These are phyloP conservation scores for Phytophthora idaei DNA, from an alignment of 352 stramenopile species.

Conservation along the genomic window DNA sequence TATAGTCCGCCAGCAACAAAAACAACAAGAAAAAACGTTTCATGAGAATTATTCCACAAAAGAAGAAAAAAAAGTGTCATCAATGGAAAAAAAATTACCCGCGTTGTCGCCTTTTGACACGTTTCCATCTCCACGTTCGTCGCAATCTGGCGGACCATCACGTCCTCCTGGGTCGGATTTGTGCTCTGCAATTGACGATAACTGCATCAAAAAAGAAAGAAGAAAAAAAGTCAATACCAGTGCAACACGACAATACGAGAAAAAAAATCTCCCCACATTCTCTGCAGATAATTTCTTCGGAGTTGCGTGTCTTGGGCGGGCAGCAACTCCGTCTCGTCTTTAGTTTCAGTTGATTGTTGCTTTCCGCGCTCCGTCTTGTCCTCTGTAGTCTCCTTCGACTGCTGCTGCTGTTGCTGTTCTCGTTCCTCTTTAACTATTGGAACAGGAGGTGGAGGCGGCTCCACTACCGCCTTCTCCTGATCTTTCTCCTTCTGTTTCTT, in stretches of 20 bases:
- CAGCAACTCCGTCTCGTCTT: constrained; percentile 13
- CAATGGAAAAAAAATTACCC: constrained; percentile 34
- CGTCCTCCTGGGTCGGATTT: constrained; percentile 60
- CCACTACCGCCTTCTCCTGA: neutral
- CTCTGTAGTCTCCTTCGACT: neutral
- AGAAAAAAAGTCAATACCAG: neutral
- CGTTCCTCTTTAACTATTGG: constrained; percentile 5
- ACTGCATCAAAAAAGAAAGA: constrained; percentile 30
- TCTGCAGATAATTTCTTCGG: constrained; percentile 35
- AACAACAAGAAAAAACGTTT: constrained; percentile 4
- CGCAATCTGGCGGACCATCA: constrained; percentile 55
- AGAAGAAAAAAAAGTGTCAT: constrained; percentile 11
- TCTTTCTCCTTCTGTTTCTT: constrained; percentile 17
- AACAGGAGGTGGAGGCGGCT: neutral
- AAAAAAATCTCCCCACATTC: constrained; percentile 29
- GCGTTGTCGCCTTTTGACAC: constrained; percentile 46
- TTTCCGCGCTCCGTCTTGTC: constrained; percentile 6
- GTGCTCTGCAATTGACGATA: constrained; percentile 71
- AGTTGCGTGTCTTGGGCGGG: constrained; percentile 32
- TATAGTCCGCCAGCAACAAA: constrained; percentile 26
- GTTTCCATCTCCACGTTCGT: constrained; percentile 75
- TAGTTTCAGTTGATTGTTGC: constrained; percentile 1
- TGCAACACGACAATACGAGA: constrained; percentile 3
- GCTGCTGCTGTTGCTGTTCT: constrained; percentile 1
- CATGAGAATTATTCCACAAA: constrained; percentile 21